A percentile compares a stretch with the other conserved stretches of the same genome.
Evolutionary conservation across 768 basidiomycete species (phyloP).

Genomic region (Cubamyces lactineus): DNA sequence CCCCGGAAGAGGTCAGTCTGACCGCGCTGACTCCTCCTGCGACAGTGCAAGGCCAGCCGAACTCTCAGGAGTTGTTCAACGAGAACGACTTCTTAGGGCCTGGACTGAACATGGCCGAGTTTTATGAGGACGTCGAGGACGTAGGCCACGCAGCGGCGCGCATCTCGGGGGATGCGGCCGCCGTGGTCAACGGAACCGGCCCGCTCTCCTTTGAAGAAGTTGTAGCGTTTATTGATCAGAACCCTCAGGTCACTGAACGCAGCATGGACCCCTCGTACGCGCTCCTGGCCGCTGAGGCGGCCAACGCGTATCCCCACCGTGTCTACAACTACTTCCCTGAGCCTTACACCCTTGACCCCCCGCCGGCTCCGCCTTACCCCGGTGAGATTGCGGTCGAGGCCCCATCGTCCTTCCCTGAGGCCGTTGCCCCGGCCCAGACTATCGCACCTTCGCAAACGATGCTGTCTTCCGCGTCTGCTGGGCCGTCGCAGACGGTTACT

Average conservation of each 20-base stretch:
- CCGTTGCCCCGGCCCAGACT: too few relatives aligned
- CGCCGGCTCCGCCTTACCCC: too few relatives aligned
- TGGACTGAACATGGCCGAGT: conserved; percentile 4
- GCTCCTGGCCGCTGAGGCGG: neutral
- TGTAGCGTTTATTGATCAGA: neutral
- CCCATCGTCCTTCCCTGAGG: too few relatives aligned
- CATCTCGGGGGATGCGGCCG: neutral
- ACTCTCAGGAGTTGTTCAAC: neutral
- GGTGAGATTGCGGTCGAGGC: too few relatives aligned
- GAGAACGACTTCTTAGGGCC: conserved; percentile 2
- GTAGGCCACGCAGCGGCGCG: neutral
- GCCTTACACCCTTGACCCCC: too few relatives aligned
- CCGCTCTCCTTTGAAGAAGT: neutral
- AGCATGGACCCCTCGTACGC: neutral
- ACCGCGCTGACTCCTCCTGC: neutral
- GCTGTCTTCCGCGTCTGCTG: too few relatives aligned
- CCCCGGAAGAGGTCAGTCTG: conserved; percentile 12
- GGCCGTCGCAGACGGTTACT: too few relatives aligned
- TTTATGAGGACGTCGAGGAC: conserved; percentile 9
- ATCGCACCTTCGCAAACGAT: too few relatives aligned
- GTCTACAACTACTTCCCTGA: neutral
- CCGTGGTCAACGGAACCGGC: neutral
- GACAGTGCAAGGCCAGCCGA: neutral
- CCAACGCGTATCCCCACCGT: neutral
- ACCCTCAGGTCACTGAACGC: neutral